phyloP scores from a whole-genome alignment of 352 stramenopile genomes.

The Globisporangium barbulae region DNA sequence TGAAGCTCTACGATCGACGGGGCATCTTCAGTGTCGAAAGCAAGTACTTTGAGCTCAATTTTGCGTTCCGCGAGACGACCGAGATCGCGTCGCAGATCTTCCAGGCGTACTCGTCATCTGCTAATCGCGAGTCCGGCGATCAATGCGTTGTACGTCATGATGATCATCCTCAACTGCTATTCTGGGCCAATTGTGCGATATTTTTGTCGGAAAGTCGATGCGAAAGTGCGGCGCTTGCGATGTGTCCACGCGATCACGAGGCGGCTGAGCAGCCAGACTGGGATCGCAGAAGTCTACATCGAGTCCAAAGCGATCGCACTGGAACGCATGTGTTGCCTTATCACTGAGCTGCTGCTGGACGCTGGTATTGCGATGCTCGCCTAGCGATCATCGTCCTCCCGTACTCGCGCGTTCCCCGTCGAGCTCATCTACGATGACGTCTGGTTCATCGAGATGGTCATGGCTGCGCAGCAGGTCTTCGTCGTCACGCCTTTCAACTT shows the following conservation, averaged over 20 bases:
- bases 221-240: background rate
- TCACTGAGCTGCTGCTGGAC: background rate
- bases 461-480: background rate
- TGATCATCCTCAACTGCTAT: slow-evolving; percentile 3
- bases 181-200: background rate
- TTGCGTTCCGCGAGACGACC: background rate
- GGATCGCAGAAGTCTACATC: background rate
- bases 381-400: background rate
- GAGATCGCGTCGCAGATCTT: background rate
- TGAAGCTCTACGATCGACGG: background rate
- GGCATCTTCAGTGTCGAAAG: slow-evolving; percentile 1
- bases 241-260: background rate
- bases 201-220: background rate
- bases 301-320: background rate
- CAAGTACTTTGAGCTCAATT: slow-evolving; percentile 2
- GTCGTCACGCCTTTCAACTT: background rate
- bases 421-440: background rate
- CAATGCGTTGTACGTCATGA: background rate
- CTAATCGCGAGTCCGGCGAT: slow-evolving; percentile 3
- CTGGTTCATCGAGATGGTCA: slow-evolving; percentile 1
- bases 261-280: background rate
- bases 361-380: background rate
- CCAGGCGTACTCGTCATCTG: slow-evolving; percentile 3
- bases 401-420: background rate
- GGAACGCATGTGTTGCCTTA: background rate